phyloP scores from a whole-genome alignment of 768 basidiomycete genomes.

The Termitomyces sp. region DNA sequence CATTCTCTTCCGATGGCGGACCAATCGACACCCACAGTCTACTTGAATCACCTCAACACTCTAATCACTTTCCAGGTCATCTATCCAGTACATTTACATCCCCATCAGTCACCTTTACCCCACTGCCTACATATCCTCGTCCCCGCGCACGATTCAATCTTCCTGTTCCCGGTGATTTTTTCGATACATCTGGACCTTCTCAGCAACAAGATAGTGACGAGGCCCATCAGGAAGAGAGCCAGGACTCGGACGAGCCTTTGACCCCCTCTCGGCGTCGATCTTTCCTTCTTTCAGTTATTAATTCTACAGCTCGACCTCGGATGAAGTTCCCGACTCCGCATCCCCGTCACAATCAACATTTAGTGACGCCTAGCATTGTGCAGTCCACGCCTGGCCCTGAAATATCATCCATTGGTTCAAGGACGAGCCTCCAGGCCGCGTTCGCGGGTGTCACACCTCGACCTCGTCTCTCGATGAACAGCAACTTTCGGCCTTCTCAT shows the following conservation, averaged over 20 bases:
- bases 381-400: slow-evolving; percentile 32
- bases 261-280: slow-evolving; percentile 77
- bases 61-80: slow-evolving; percentile 28
- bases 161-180: slow-evolving; percentile 36
- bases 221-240: slow-evolving; percentile 14
- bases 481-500: slow-evolving; percentile 44
- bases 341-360: slow-evolving; percentile 32
- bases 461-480: slow-evolving; percentile 32
- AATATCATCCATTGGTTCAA: slow-evolving; percentile 21
- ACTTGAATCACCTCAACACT: slow-evolving; percentile 20
- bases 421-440: slow-evolving; percentile 37
- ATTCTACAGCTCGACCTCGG: slow-evolving; percentile 73
- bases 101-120: slow-evolving; percentile 60
- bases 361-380: slow-evolving; percentile 27
- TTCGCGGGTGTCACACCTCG: slow-evolving; percentile 65
- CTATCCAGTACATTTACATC: slow-evolving; percentile 45
- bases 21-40: slow-evolving; percentile 27
- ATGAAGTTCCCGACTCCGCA: slow-evolving; percentile 62
- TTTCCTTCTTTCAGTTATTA: slow-evolving; percentile 80
- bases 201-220: slow-evolving; percentile 15
- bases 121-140: slow-evolving; percentile 61
- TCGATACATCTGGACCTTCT: slow-evolving; percentile 29
- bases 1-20: slow-evolving; percentile 67
- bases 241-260: slow-evolving; percentile 36
- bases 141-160: slow-evolving; percentile 58